Percentiles rank a stretch among this genome's conserved stretches.
Evolutionary conservation across 176 grass and related monocot genomes (phyloP).

Genomic region (Triticum aestivum): DNA sequence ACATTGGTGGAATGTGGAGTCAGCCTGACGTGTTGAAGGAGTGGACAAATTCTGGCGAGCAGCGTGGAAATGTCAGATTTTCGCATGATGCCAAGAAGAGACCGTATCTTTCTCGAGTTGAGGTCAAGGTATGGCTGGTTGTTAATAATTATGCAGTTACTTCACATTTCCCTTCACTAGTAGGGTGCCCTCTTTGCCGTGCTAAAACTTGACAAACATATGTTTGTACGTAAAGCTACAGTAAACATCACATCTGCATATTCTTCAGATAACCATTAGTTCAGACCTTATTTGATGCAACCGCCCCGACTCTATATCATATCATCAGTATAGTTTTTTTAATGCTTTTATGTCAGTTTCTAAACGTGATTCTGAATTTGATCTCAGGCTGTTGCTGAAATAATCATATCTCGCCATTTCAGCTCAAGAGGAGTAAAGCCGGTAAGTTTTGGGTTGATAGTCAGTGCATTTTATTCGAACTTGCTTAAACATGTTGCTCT

Average conservation of each 20-base stretch:
- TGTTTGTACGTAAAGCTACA: slow-evolving; percentile 18
- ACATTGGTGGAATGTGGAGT: slow-evolving; percentile 87
- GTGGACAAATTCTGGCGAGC: slow-evolving; percentile 93
- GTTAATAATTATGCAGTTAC: not conserved
- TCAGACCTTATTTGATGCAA: slow-evolving; percentile 10
- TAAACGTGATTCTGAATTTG: slow-evolving; percentile 16
- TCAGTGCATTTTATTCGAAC: not conserved
- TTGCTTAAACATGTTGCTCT: not conserved
- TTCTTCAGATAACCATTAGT: not conserved
- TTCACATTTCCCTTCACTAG: slow-evolving; percentile 11
- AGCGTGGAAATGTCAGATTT: slow-evolving; percentile 76
- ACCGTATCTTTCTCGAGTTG: slow-evolving; percentile 96
- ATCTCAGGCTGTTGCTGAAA: slow-evolving; percentile 84
- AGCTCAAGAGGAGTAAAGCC: slow-evolving; percentile 65
- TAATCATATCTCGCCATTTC: slow-evolving; percentile 82
- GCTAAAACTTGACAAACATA: slow-evolving; percentile 11
- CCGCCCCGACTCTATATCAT: not conserved
- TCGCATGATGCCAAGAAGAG: slow-evolving; percentile 81
- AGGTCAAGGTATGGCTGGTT: slow-evolving; percentile 77
- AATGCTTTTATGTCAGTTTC: not conserved
- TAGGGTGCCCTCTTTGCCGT: not conserved
- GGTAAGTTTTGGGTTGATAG: slow-evolving; percentile 45
- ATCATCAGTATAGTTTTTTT: not conserved
- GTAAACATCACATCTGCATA: not conserved
- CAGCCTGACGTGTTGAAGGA: slow-evolving; percentile 75